Evolutionary conservation across 2,329 filamentous ascomycete genomes (phyloP).

Genomic region (Claviceps maximensis): DNA sequence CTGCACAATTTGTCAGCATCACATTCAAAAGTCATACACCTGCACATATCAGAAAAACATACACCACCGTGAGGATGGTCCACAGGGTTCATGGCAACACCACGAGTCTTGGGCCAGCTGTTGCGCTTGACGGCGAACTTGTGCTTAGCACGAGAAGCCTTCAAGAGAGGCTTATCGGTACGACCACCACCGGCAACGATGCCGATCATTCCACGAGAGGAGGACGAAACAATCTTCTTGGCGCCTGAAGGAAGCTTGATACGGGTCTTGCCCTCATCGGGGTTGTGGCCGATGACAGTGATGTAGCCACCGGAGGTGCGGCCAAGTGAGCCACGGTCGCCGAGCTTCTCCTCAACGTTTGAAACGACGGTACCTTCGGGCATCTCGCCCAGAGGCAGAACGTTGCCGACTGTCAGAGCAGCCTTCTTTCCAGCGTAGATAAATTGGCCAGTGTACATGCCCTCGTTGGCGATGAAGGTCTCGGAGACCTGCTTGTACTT

Average conservation of each 20-base stretch:
- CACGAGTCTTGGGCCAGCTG: slow-evolving; percentile 99
- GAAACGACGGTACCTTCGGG: slow-evolving; percentile 98
- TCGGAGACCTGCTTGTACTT: slow-evolving; percentile 94
- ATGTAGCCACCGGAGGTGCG: slow-evolving; percentile 99
- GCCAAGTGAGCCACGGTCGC: slow-evolving; percentile 91
- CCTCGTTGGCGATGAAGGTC: slow-evolving; percentile 99
- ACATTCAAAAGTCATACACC: neutral
- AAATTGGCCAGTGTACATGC: slow-evolving; percentile 99
- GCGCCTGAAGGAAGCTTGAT: slow-evolving; percentile 98
- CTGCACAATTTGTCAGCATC: slow-evolving; percentile 35
- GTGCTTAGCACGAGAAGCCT: slow-evolving; percentile 99
- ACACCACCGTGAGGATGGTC: slow-evolving; percentile 96
- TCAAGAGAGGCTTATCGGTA: slow-evolving; percentile 98
- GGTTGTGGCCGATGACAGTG: slow-evolving; percentile 95
- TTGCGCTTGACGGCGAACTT: slow-evolving; percentile 99
- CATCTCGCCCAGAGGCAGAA: slow-evolving; percentile 86
- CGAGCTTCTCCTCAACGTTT: slow-evolving; percentile 98
- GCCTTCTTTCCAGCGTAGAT: slow-evolving; percentile 99
- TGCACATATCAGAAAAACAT: slow-evolving; percentile 24
- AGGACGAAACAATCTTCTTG: slow-evolving; percentile 96
- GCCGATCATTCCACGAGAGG: slow-evolving; percentile 93
- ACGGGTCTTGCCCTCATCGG: slow-evolving; percentile 97
- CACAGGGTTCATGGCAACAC: slow-evolving; percentile 99
- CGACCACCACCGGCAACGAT: slow-evolving; percentile 98
- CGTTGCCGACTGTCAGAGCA: slow-evolving; percentile 89